Base-by-base conservation (phyloP, 257 asterid species). In the Anisodus acutangulus region DNA sequence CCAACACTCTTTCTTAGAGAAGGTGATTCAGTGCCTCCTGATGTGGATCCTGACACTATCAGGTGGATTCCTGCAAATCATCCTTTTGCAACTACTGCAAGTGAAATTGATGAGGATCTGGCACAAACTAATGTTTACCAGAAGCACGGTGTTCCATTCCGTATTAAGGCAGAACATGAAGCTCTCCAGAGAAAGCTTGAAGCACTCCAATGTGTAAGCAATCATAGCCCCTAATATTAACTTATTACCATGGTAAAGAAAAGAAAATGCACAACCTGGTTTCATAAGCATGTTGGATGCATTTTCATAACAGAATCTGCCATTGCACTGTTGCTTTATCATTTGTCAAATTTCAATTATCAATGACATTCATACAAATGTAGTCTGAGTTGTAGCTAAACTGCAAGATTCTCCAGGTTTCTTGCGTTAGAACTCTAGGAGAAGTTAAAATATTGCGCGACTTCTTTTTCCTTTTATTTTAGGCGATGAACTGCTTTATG, bases 51-150 rank as follows among this genome's bases (percentile, higher is more conserved):
- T n/a, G 98, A 97, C 79, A 89, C 98, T 11, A 90, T 97, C 79
- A 91, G 99, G 88, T 97, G 99, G 99, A 97, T 97, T 85, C 99
- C 99, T 66, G 94, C 99, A 80, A 97, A 97, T 82, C 99, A 97
- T 89, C 99, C 99, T 2, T 97, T 97, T 89, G 99, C 99, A 82
- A 97, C 98, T 59, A 95, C 99, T 83, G 85, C 93, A 54, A 95
- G 98, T 86, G 98, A 97, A 49, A 97, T 97, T 62, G 97, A 97
- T 74, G 99, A 95, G 89, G 97, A 87, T 83, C 90, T 97, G 92
- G 98, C 98, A 67, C 98, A 93, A 86, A 92, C 88, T 60, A 97
- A 97, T 80, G 99, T 97, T 84, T 86, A 92, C 85, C 98, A 97
- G 85, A 97, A 95, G 92, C 95, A 92, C 62, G 99, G 99, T 70